A percentile compares a stretch with the other conserved stretches of the same genome.
These are phyloP conservation scores for Phytophthora macrochlamydospora DNA, from an alignment of 352 stramenopile species.

Conservation along the genomic window DNA sequence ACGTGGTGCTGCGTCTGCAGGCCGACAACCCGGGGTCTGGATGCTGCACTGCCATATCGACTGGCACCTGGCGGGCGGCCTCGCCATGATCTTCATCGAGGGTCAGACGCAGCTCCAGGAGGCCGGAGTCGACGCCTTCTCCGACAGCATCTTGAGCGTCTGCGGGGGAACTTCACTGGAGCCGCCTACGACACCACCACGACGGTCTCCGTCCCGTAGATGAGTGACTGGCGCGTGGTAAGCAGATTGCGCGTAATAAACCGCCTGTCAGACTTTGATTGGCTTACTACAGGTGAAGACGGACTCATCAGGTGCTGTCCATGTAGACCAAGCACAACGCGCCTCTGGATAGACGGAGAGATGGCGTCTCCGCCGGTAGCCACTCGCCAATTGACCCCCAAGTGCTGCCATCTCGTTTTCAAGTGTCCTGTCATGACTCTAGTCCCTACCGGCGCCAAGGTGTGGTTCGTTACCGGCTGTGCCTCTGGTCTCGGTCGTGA, in stretches of 20 bases:
- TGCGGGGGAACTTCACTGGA: constrained; percentile 25
- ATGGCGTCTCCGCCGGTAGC: background rate
- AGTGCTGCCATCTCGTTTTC: background rate
- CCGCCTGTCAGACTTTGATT: constrained; percentile 7
- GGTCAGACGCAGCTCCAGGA: constrained; percentile 17
- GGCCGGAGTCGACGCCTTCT: constrained; percentile 16
- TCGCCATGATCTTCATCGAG: constrained; percentile 43
- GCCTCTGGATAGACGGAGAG: constrained; percentile 10
- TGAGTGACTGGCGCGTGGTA: constrained; percentile 3
- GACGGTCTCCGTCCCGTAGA: constrained; percentile 16
- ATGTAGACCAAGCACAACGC: constrained; percentile 22
- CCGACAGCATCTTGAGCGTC: constrained; percentile 26
- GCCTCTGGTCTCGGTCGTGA: constrained; percentile 39
- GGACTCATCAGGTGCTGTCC: constrained; percentile 28
- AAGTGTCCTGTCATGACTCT: constrained; percentile 13
- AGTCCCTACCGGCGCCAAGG: constrained; percentile 25
- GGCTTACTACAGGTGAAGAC: constrained; percentile 1
- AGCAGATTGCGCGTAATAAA: constrained; percentile 17
- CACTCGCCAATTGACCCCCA: constrained; percentile 18
- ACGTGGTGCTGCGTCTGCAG: constrained; percentile 29
- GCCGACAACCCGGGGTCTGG: constrained; percentile 40
- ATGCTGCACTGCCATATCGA: constrained; percentile 49
- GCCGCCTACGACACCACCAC: constrained; percentile 7
- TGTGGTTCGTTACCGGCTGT: constrained; percentile 50
- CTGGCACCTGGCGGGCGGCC: constrained; percentile 25